Evolutionary conservation across 2,329 filamentous ascomycete genomes (phyloP).

Genomic region (Clonostachys solani): DNA sequence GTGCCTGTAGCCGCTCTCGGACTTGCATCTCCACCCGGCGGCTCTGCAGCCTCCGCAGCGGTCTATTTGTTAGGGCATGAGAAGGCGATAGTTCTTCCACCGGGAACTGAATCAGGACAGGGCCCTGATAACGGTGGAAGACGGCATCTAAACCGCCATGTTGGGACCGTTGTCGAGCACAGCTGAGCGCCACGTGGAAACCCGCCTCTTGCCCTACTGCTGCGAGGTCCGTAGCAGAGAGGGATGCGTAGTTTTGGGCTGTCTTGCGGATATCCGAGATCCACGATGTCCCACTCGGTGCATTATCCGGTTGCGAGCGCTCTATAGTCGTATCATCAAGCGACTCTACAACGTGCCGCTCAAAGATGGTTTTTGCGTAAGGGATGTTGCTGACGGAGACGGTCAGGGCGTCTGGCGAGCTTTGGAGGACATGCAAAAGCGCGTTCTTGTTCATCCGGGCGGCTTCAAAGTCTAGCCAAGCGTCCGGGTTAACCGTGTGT

Average conservation of each 20-base stretch:
- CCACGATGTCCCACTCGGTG: constrained; percentile 7
- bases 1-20: not conserved
- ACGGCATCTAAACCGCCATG: constrained; percentile 16
- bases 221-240: constrained; percentile 9
- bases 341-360: constrained; percentile 9
- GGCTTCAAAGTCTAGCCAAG: constrained; percentile 12
- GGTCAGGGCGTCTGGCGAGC: not conserved
- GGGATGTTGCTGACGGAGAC: constrained; percentile 16
- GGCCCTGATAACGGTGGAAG: constrained; percentile 26
- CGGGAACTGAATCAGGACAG: constrained; percentile 16
- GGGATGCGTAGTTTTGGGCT: constrained; percentile 2
- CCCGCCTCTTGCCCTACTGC: constrained; percentile 22
- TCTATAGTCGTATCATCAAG: constrained; percentile 2
- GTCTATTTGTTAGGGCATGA: constrained; percentile 1
- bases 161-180: constrained; percentile 30
- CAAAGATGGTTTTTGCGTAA: constrained; percentile 20
- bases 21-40: not conserved
- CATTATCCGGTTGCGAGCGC: too few relatives aligned
- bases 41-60: constrained; percentile 3
- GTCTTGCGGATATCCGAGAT: not conserved
- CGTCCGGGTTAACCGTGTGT: not conserved
- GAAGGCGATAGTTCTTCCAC: constrained; percentile 2
- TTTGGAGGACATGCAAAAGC: constrained; percentile 3
- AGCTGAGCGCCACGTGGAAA: constrained; percentile 38
- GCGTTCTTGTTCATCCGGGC: constrained; percentile 3